Conservation (phyloP, 2,329 filamentous ascomycete genomes). For the Xylariaceae sp. region DNA sequence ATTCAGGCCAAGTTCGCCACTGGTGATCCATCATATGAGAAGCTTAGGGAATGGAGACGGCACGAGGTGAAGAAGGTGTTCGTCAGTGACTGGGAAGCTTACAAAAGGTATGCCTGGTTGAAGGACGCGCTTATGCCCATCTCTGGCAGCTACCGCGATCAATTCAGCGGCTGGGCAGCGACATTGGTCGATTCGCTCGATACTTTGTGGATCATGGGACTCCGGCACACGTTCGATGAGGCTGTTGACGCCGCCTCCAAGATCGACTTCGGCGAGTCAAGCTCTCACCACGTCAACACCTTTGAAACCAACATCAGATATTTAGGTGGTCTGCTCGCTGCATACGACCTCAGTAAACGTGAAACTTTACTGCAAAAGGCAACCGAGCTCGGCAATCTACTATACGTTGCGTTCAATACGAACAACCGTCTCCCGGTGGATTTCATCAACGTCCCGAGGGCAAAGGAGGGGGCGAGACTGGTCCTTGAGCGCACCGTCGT, state of each 20-base stretch:
- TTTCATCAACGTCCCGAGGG: slow-evolving; percentile 42
- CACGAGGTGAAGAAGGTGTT: slow-evolving; percentile 34
- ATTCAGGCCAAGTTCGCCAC: slow-evolving; percentile 7
- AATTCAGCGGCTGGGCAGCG: slow-evolving; percentile 49
- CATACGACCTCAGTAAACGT: slow-evolving; percentile 38
- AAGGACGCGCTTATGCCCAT: slow-evolving; percentile 46
- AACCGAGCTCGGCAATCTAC: slow-evolving; percentile 42
- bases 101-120: slow-evolving; percentile 44
- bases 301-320: slow-evolving; percentile 46
- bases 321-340: slow-evolving; percentile 39
- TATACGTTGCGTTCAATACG: slow-evolving; percentile 45
- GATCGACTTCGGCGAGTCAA: slow-evolving; percentile 45
- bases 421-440: slow-evolving; percentile 43
- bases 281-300: slow-evolving; percentile 32
- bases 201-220: slow-evolving; percentile 47
- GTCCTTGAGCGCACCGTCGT: slow-evolving; percentile 35
- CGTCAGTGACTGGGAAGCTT: slow-evolving; percentile 39
- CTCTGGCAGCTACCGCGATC: slow-evolving; percentile 38
- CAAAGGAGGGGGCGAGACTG: slow-evolving; percentile 34
- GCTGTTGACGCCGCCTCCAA: slow-evolving; percentile 40
- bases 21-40: neutral
- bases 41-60: slow-evolving; percentile 26
- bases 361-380: slow-evolving; percentile 40
- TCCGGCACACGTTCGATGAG: slow-evolving; percentile 45
- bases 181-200: slow-evolving; percentile 52